A percentile compares a stretch with the other conserved stretches of the same genome.
phyloP scores from a whole-genome alignment of 352 stramenopile species.

The Paralagenidium karlingii region DNA sequence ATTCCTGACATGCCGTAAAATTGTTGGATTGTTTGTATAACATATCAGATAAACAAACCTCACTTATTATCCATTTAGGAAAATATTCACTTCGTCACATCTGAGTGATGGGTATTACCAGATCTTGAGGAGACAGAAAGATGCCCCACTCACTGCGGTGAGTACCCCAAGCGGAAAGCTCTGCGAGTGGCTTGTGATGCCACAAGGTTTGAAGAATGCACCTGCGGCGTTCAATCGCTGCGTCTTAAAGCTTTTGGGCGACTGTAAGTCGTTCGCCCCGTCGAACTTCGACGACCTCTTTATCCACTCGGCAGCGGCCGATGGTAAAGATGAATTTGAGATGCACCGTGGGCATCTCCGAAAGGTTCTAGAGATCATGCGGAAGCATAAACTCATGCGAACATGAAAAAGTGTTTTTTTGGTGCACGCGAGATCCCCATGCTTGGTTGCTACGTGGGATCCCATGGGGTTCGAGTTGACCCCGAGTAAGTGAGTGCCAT shows the following conservation, averaged over 20 bases:
- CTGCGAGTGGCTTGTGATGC: constrained; percentile 1
- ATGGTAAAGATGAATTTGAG: background rate
- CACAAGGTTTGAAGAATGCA: constrained; percentile 11
- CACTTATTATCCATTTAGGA: too few relatives aligned
- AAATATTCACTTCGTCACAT: too few relatives aligned
- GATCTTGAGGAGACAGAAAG: background rate
- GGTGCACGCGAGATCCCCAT: background rate
- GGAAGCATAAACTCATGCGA: background rate
- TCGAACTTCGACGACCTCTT: background rate
- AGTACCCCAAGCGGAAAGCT: background rate
- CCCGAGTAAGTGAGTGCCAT: background rate
- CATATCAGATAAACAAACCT: too few relatives aligned
- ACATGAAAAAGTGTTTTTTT: background rate
- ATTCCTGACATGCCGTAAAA: too few relatives aligned
- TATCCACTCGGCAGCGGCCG: background rate
- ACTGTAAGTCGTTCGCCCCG: constrained; percentile 2
- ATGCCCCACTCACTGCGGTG: background rate
- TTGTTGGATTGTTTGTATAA: too few relatives aligned
- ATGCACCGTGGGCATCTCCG: background rate
- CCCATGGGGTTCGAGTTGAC: background rate
- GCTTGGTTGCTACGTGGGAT: background rate
- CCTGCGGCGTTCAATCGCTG: constrained; percentile 23
- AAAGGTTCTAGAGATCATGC: background rate
- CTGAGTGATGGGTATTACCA: background rate
- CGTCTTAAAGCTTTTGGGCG: constrained; percentile 10